phyloP scores from a whole-genome alignment of 2,329 filamentous ascomycete genomes.

The Aspergillus latus region DNA sequence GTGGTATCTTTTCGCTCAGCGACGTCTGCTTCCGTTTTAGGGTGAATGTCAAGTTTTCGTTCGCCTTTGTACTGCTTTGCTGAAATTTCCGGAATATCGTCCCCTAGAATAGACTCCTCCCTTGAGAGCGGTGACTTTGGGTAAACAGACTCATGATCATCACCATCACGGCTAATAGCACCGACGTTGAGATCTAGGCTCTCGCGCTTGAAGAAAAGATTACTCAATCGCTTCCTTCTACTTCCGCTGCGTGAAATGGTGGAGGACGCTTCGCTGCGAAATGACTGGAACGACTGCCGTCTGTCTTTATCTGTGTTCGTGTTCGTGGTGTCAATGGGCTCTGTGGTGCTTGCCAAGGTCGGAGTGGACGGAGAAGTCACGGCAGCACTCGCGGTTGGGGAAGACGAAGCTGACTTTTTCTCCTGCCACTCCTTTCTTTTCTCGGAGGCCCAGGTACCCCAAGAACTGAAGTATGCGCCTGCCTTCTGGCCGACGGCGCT shows the following conservation, averaged over 20 bases:
- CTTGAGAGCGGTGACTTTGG: constrained; percentile 36
- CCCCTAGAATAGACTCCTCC: constrained; percentile 26
- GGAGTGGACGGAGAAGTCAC: constrained; percentile 24
- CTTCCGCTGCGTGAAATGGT: constrained; percentile 34
- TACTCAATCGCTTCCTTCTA: constrained; percentile 40
- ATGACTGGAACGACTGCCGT: constrained; percentile 29
- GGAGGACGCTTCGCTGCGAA: constrained; percentile 29
- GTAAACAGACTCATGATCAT: constrained; percentile 24
- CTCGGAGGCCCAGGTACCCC: constrained; percentile 60
- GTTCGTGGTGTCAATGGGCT: constrained; percentile 20
- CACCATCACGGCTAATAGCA: constrained; percentile 18
- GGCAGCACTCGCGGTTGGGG: constrained; percentile 23
- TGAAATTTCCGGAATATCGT: constrained; percentile 9
- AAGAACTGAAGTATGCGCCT: constrained; percentile 63
- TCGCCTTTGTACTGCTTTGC: constrained; percentile 1
- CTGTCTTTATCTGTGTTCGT: constrained; percentile 33
- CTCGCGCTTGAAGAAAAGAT: constrained; percentile 35
- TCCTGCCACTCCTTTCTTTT: constrained; percentile 49
- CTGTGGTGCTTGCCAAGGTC: constrained; percentile 26
- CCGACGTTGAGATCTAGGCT: constrained; percentile 30
- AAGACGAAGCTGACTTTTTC: constrained; percentile 31
- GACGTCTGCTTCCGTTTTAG: neutral
- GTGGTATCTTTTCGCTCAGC: neutral
- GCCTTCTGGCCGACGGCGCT: constrained; percentile 56
- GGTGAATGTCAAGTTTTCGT: neutral